Base-by-base conservation (phyloP, 805 yeast species). In the Zygosaccharomyces bailii region DNA sequence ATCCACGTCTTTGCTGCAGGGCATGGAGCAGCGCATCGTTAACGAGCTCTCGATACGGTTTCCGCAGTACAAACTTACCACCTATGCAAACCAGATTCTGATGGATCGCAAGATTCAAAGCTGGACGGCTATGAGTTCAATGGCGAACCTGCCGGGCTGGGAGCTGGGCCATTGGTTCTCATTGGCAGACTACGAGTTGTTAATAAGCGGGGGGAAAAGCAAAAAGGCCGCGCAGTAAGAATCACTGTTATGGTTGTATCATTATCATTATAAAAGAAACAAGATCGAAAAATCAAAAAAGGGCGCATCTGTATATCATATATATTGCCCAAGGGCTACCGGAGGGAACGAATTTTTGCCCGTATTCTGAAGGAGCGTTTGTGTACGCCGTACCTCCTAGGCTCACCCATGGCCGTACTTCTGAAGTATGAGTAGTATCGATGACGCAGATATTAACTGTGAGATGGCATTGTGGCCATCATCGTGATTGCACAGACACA, bases 21-120 rank as follows among this genome's bases (percentile, higher is more conserved):
- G 93, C n/a, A 69, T 88, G 49, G 85, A 84, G 21, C 91, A 86
- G 57, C 71, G 95, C 51, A 67, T 90, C 42, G 77, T 82, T 53
- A 74, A 76, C 46, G 96, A 88, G 56, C 68, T 89, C 45, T 73
- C 82, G 11, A 69, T 72, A 35, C 66, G 76, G 43, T 85, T 88
- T 61, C 95, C 96, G 11, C 93, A 93, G 42, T 73, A 88, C 57
- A 90, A 89, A 62, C 76, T 89, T 32, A 72, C 96, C 52, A 74
- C 90, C n/a, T 90, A 86, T 59, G 84, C 95, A 2, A 79, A 81
- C 24, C 96, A 96, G 40, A 79, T 79, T 55, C 65, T 82, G 16
- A 69, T 73, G 45, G 96, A 89, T 63, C 75, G 96, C 57, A 75
- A 78, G 51, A 80, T 77, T 56, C 84, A 87, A 47, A 73, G 88